These are phyloP conservation scores for Arthromyces matolae DNA, from an alignment of 768 basidiomycete species.

Conservation along the genomic window DNA sequence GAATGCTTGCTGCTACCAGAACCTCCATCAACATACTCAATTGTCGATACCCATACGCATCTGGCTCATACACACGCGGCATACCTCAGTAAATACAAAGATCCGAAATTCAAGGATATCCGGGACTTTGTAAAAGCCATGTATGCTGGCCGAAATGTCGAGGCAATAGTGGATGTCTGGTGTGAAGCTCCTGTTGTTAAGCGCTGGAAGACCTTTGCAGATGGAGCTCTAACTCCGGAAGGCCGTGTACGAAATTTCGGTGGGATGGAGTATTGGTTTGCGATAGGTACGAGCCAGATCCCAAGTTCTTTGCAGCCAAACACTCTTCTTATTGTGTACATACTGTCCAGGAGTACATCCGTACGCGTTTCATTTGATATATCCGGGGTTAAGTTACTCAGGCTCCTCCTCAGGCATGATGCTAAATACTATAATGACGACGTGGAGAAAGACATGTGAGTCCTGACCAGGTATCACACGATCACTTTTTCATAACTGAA, in stretches of 20 bases:
- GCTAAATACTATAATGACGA: constrained; percentile 63
- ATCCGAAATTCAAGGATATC: constrained; percentile 46
- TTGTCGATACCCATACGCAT: constrained; percentile 85
- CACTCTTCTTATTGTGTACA: constrained; percentile 60
- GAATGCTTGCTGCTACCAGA: constrained; percentile 33
- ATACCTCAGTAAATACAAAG: constrained; percentile 60
- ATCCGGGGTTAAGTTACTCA: neutral
- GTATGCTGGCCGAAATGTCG: constrained; percentile 52
- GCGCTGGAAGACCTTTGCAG: constrained; percentile 68
- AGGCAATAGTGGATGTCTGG: constrained; percentile 80
- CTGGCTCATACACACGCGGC: constrained; percentile 56
- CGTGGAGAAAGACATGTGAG: constrained; percentile 66
- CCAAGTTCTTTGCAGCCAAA: no score
- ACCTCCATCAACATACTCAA: constrained; percentile 32
- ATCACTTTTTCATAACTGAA: neutral
- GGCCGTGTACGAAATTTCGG: constrained; percentile 53
- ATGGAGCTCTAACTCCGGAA: constrained; percentile 53
- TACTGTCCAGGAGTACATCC: constrained; percentile 68
- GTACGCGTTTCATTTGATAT: constrained; percentile 42
- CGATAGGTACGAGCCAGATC: no score
- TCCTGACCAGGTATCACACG: neutral
- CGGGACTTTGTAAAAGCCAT: constrained; percentile 64
- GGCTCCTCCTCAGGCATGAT: constrained; percentile 52
- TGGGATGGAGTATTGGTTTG: no score
- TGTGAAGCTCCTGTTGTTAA: constrained; percentile 71